Base-by-base conservation (phyloP, 2,329 filamentous ascomycete genomes). In the Fusarium incarnatum region DNA sequence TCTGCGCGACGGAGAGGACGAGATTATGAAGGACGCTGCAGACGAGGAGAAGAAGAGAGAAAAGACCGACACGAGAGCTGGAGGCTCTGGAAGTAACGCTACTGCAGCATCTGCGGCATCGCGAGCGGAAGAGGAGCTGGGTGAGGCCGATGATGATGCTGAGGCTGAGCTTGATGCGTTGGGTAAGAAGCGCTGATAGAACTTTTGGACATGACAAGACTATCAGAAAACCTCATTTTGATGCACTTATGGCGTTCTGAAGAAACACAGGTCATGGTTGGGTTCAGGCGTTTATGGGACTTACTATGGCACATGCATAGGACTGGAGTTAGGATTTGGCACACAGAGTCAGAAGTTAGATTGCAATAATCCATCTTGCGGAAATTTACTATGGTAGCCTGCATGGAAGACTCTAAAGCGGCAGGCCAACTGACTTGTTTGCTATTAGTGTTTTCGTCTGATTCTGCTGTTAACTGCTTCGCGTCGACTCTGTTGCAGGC, bases 1-100 rank as follows among this genome's bases (percentile, higher is more conserved):
- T 55, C 88, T 94, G 71, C 88, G 88, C 54, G 90, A 91, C 72
- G 89, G 91, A 77, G 90, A 90, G 63, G 79, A 88, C 46, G 86
- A 86, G 64, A 84, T 90, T 52, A 84, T 86, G 77, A 86, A 85
- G 78, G 85, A 86, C 30, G 83, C 83, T 9, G 83, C 81, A 8
- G 82, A 83, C 30, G 82, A 83, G 71, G 80, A 81, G 54, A 81
- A 81, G 74, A 79, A 70, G 62, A 76, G 74, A 53, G 79, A 80
- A 25, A 80, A 79, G 69, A 41, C 56, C 0, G 75, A 75, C 34
- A 52, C 67, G 6, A 69, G 63, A 44, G 73, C 40, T 41, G 77
- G 71, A 27, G 81, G 79, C 8, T 84, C 86, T n/a, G 32, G 60
- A 10, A 23, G 50, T n/a, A 25, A n/a, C 18, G 13, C 32, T 52